Conservation (phyloP, 305 asterid species). For the Fraxinus sp. region DNA sequence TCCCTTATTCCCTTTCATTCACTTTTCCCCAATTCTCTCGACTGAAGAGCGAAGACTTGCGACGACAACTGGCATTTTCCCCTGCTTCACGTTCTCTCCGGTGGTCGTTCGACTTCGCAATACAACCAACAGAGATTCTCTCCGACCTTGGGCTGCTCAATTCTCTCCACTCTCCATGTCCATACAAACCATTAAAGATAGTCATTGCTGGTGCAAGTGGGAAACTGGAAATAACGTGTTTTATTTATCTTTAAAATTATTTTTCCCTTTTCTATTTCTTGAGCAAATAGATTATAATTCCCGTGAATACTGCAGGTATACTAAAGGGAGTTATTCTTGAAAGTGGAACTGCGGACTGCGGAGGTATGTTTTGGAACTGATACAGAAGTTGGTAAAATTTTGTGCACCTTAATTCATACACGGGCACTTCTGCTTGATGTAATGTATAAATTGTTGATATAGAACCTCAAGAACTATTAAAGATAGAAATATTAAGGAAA, state of each 20-base stretch:
- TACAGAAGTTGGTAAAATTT: background rate
- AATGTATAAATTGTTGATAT: background rate
- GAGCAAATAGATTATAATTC: background rate
- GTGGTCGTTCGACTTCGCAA: too few relatives aligned
- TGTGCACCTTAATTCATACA: background rate
- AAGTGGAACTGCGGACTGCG: conserved; percentile 81
- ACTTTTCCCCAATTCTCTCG: too few relatives aligned
- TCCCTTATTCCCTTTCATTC: too few relatives aligned
- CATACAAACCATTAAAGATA: conserved; percentile 72
- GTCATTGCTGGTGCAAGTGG: conserved; percentile 96
- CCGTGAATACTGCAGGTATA: conserved; percentile 46
- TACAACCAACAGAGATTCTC: too few relatives aligned
- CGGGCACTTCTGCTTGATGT: background rate
- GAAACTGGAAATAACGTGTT: background rate
- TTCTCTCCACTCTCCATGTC: conserved; percentile 48
- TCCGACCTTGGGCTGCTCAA: too few relatives aligned
- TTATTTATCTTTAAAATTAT: background rate
- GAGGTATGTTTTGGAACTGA: conserved; percentile 45
- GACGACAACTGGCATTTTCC: too few relatives aligned
- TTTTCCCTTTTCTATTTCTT: background rate
- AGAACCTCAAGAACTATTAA: background rate
- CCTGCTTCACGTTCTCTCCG: too few relatives aligned
- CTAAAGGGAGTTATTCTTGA: conserved; percentile 83
- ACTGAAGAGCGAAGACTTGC: too few relatives aligned
- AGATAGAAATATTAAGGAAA: background rate